A percentile compares a stretch with the other conserved stretches of the same genome.
Conservation (phyloP, 805 yeast genomes). For the Yarrowia osloensis region DNA sequence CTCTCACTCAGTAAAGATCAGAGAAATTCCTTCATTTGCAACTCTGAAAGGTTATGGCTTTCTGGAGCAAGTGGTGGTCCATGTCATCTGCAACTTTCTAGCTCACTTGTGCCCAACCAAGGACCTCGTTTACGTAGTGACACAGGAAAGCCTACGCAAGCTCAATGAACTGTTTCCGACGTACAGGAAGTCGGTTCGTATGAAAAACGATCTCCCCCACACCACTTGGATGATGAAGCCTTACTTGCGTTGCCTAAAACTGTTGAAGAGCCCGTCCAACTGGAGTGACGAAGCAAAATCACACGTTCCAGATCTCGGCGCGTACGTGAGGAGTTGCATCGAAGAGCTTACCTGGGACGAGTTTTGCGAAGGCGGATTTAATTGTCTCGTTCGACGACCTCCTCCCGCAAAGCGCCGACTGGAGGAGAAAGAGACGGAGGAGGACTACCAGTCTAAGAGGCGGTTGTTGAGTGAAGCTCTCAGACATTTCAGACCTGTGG, state of each 20-base stretch:
- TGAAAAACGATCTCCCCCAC: not conserved
- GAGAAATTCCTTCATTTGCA: not conserved
- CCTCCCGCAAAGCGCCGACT: not conserved
- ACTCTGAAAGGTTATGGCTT: no score
- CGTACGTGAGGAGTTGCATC: not conserved
- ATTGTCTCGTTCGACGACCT: not conserved
- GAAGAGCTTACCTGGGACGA: not conserved
- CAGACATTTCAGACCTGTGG: not conserved
- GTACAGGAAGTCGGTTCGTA: not conserved
- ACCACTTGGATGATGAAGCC: not conserved
- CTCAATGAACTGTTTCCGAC: not conserved
- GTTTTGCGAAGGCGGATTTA: not conserved
- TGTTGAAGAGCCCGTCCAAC: not conserved
- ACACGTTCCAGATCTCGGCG: not conserved
- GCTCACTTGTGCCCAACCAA: not conserved
- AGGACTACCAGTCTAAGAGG: not conserved
- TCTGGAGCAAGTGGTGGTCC: not conserved
- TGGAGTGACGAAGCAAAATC: no score
- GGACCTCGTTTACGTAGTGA: not conserved
- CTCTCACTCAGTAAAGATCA: not conserved
- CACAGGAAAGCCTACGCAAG: not conserved
- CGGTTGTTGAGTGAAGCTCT: not conserved
- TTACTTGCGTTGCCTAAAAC: not conserved
- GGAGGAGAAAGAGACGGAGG: not conserved
- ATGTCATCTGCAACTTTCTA: not conserved